phyloP scores from a whole-genome alignment of 2,329 filamentous ascomycete species.

The Alternaria ventricosa region DNA sequence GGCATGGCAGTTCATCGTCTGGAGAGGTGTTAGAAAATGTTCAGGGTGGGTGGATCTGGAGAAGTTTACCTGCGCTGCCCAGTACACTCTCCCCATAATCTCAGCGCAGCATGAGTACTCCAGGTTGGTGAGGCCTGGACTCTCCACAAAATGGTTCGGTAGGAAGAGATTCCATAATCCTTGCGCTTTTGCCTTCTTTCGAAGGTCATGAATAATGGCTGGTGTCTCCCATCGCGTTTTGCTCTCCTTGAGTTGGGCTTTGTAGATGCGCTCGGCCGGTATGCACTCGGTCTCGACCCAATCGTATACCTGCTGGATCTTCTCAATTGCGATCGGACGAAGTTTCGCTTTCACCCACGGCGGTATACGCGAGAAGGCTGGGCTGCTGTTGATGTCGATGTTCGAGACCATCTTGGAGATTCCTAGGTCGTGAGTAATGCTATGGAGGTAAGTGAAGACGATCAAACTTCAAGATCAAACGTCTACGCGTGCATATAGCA shows the following conservation, averaged over 20 bases:
- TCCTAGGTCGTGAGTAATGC: not conserved
- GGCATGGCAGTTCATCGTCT: conserved; percentile 56
- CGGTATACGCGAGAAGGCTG: conserved; percentile 49
- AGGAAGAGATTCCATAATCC: conserved; percentile 52
- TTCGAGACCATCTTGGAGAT: conserved; percentile 22
- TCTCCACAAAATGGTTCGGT: conserved; percentile 51
- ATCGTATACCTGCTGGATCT: conserved; percentile 52
- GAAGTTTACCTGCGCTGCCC: conserved; percentile 49
- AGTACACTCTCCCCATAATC: conserved; percentile 56
- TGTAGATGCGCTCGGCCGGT: conserved; percentile 53
- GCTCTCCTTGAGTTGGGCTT: conserved; percentile 44
- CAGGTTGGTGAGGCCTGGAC: conserved; percentile 55
- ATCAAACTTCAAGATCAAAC: conserved; percentile 4
- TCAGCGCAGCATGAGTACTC: conserved; percentile 56
- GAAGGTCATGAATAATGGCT: conserved; percentile 51
- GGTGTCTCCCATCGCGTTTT: conserved; percentile 49
- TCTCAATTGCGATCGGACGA: conserved; percentile 52
- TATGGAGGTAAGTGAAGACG: not conserved
- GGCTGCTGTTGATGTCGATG: conserved; percentile 35
- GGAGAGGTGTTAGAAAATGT: not conserved
- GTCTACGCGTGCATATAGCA: conserved; percentile 9
- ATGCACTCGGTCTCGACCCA: conserved; percentile 56
- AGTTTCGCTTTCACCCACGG: conserved; percentile 60
- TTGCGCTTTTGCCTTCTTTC: conserved; percentile 51
- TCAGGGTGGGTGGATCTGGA: not conserved